A percentile compares a stretch with the other conserved stretches of the same genome.
Evolutionary conservation across 371 early-diverging fungal species (phyloP).

Genomic region (Nosema muscidifuracis): DNA sequence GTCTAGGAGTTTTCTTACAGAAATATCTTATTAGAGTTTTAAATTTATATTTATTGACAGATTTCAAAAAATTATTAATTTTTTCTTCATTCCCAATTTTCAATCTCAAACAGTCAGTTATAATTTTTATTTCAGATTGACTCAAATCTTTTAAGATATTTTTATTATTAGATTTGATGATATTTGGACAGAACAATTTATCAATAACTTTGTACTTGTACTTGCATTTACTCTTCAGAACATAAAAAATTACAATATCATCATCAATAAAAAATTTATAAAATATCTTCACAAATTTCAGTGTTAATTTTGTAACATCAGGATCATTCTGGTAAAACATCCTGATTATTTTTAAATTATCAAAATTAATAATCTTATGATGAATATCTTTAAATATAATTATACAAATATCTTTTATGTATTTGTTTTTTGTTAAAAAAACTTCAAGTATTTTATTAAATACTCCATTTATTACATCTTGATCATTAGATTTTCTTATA

Average conservation of each 20-base stretch:
- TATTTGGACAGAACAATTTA: no score
- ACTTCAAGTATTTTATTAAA: conserved; percentile 16
- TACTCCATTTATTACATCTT: conserved; percentile 12
- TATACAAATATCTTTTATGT: conserved; percentile 4
- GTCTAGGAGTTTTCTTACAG: not conserved
- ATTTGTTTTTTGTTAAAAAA: conserved; percentile 23
- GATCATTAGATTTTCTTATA: not conserved
- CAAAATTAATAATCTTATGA: conserved; percentile 8
- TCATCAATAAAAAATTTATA: conserved; percentile 25
- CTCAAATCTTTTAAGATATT: no score
- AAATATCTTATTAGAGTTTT: not conserved
- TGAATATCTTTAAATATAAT: conserved; percentile 14
- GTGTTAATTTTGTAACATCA: conserved; percentile 1
- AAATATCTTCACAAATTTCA: conserved; percentile 27
- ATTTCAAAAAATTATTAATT: no score
- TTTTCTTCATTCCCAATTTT: no score
- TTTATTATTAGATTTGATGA: no score
- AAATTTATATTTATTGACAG: no score
- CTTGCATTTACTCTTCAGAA: conserved; percentile 6
- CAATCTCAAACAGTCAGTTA: no score
- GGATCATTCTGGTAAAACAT: conserved; percentile 37
- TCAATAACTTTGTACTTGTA: conserved; percentile 16
- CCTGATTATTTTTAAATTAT: conserved; percentile 10
- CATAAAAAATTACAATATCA: conserved; percentile 17
- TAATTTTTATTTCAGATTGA: no score